These are phyloP conservation scores for Ganoderma lingzhi DNA, from an alignment of 1,284 basidiomycete genomes.

Conservation along the genomic window DNA sequence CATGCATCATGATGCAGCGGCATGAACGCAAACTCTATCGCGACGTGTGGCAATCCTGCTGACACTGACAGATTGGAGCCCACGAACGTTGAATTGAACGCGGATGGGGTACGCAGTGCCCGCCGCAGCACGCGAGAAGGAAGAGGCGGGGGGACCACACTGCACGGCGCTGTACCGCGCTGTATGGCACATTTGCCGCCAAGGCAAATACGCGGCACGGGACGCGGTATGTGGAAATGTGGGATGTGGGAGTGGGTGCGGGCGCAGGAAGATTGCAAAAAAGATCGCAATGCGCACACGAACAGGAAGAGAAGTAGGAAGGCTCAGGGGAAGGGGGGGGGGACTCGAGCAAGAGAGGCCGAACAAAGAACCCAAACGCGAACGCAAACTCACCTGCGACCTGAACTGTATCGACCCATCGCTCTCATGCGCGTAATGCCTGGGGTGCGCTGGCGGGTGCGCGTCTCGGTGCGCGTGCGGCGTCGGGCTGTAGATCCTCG, in stretches of 20 bases:
- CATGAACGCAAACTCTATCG: background rate
- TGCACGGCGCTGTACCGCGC: background rate
- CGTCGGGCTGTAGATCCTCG: slow-evolving; percentile 26
- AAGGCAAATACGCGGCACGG: background rate
- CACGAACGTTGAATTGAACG: background rate
- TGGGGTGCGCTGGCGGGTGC: slow-evolving; percentile 10
- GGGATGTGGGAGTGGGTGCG: background rate
- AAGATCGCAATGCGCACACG: background rate
- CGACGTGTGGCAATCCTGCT: background rate
- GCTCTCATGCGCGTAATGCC: slow-evolving; percentile 16
- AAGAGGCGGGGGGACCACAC: background rate
- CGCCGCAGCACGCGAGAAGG: background rate
- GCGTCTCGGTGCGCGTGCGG: slow-evolving; percentile 10
- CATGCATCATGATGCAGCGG: background rate
- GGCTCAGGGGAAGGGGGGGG: background rate
- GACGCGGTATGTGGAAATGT: background rate
- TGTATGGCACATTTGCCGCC: background rate
- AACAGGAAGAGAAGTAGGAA: background rate
- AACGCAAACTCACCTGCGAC: slow-evolving; percentile 15
- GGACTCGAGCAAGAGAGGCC: background rate
- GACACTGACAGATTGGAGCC: slow-evolving; percentile 7
- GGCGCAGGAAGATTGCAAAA: background rate
- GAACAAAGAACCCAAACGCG: background rate
- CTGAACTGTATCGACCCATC: slow-evolving; percentile 20
- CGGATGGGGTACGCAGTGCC: background rate